phyloP scores from a whole-genome alignment of 768 basidiomycete genomes.

The Hirschioporus abietinus region DNA sequence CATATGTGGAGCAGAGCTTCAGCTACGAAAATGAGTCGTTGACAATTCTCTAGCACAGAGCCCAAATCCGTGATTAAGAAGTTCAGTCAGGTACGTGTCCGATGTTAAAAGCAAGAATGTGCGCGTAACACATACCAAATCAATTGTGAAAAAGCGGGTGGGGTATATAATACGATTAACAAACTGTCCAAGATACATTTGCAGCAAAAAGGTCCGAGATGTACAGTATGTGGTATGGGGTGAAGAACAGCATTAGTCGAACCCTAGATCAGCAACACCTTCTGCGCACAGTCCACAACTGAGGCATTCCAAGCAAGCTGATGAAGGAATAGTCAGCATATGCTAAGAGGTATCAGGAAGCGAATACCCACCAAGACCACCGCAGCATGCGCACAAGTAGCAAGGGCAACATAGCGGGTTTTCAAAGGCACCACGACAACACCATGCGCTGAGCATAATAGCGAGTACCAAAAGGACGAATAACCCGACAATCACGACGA shows the following conservation, averaged over 20 bases:
- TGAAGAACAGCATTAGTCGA: neutral
- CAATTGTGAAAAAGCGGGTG: too few species aligned
- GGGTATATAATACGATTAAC: too few species aligned
- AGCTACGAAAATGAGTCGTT: too few species aligned
- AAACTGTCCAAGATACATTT: neutral
- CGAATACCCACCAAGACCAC: conserved; percentile 48
- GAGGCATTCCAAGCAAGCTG: conserved; percentile 65
- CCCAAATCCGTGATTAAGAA: too few species aligned
- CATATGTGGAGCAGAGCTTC: too few species aligned
- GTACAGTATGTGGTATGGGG: neutral
- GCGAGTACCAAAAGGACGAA: conserved; percentile 47
- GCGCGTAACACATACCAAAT: too few species aligned
- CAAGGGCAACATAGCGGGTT: conserved; percentile 68
- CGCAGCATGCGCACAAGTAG: conserved; percentile 69
- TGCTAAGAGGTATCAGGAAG: neutral
- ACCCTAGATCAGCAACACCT: conserved; percentile 22
- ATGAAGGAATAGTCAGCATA: neutral
- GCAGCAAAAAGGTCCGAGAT: neutral
- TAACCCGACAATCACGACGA: conserved; percentile 60
- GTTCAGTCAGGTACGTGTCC: too few species aligned
- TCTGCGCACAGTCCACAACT: conserved; percentile 65
- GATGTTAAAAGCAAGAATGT: too few species aligned
- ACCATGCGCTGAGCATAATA: conserved; percentile 60
- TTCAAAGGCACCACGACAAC: conserved; percentile 55
- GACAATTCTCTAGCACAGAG: too few species aligned